Evolutionary conservation across 305 asterid species (phyloP).

Genomic region (Solanum hybrid): DNA sequence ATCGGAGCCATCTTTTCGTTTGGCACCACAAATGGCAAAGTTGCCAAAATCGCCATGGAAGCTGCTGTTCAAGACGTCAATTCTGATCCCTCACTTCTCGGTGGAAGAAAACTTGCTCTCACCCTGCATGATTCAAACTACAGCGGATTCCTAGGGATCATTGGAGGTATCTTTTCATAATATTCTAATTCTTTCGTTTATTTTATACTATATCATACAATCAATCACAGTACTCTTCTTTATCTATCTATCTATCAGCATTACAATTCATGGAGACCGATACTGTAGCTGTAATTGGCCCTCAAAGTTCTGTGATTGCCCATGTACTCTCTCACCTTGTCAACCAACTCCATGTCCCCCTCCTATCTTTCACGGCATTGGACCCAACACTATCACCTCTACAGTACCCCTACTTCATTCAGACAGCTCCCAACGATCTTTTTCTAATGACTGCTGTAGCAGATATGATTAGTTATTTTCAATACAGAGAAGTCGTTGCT

Average conservation of each 20-base stretch:
- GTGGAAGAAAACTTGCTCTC: conserved; percentile 41
- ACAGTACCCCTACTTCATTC: conserved; percentile 77
- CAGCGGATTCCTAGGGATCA: conserved; percentile 58
- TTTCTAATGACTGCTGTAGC: conserved; percentile 73
- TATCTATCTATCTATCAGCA: conserved; percentile 19
- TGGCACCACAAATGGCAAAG: conserved; percentile 47
- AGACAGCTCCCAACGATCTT: conserved; percentile 71
- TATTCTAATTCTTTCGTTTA: neutral
- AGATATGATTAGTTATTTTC: conserved; percentile 50
- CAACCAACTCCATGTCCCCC: conserved; percentile 78
- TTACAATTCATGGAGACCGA: conserved; percentile 64
- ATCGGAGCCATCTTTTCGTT: conserved; percentile 66
- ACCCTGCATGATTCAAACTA: conserved; percentile 50
- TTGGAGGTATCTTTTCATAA: conserved; percentile 41
- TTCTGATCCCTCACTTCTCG: conserved; percentile 46
- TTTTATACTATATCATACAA: neutral
- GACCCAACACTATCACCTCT: conserved; percentile 72
- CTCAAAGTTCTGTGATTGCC: conserved; percentile 71
- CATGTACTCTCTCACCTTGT: conserved; percentile 71
- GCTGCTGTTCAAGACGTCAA: conserved; percentile 83
- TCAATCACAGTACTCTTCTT: neutral
- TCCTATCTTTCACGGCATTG: conserved; percentile 69
- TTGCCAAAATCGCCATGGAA: conserved; percentile 58
- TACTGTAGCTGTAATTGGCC: conserved; percentile 75
- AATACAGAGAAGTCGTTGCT: conserved; percentile 46